Conservation (phyloP, 306 rosid species). For the Lotus japonicus region DNA sequence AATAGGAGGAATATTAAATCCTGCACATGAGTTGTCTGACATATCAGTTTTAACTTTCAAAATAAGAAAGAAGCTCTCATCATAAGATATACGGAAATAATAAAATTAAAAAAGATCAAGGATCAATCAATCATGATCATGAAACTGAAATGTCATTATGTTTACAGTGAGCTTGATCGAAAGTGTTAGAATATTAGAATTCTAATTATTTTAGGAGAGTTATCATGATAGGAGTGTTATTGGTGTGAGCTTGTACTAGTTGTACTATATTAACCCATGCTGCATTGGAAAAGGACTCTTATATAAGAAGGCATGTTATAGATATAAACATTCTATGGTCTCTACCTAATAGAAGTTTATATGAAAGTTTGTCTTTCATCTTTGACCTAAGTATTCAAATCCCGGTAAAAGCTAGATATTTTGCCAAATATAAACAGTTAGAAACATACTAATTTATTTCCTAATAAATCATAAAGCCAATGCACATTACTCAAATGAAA, state of each 20-base stretch:
- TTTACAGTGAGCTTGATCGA: not conserved
- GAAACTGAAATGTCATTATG: slow-evolving; percentile 13
- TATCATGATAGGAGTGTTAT: not conserved
- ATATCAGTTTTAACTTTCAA: slow-evolving; percentile 29
- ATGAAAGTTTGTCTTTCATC: not conserved
- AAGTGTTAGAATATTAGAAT: not conserved
- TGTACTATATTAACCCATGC: not conserved
- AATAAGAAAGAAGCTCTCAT: slow-evolving; percentile 2
- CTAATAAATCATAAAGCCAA: not conserved
- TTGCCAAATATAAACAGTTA: not conserved
- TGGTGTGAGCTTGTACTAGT: not conserved
- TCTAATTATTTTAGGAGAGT: not conserved
- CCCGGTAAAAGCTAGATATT: not conserved
- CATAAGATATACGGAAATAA: slow-evolving; percentile 5
- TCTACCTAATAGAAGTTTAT: not conserved
- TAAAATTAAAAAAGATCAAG: not conserved
- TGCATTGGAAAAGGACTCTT: not conserved
- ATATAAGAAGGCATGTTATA: not conserved
- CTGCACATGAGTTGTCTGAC: slow-evolving; percentile 46
- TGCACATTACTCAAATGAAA: not conserved
- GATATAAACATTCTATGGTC: not conserved
- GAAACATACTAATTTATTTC: not conserved
- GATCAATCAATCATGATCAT: slow-evolving; percentile 3
- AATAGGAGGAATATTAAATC: slow-evolving; percentile 69
- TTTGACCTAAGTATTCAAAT: not conserved